Evolutionary conservation across 2,329 filamentous ascomycete genomes (phyloP), one percentile per base, ranked within the genome.

Genomic region (Tolypocladium paradoxum): DNA sequence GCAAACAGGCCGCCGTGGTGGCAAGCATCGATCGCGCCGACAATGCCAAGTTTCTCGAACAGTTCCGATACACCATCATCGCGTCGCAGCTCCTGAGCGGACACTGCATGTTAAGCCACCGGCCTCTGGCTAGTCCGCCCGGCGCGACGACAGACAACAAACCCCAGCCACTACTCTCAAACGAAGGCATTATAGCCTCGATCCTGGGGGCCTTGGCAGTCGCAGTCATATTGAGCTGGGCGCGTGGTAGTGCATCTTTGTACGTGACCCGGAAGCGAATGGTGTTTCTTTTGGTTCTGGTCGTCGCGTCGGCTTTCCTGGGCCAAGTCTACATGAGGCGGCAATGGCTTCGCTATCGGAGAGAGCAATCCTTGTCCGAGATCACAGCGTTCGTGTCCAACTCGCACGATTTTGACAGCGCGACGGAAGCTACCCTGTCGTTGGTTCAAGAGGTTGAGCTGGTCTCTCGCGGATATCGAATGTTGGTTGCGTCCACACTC

Each of bases 381-480:
- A 83, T 87, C 6, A 81, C 82, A 12, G 71, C 75, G 0, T 83
- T 95, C 58, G 83, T 93, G 47, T 76, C 81, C 48, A 84, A 83
- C 62, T 84, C 90, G 38, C 89, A 95, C 64, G 83, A 85, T 49
- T 90, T 95, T 61, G 90, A 96, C 68, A 82, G 84, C 40, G 85
- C 85, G 24, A 84, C 82, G 40, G 84, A 84, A 38, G 86, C 88
- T 34, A 87, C 88, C 2, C 75, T 96, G 53, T 83, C 87, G 37
- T 79, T 96, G 55, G 85, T 96, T 57, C 91, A 96, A 67, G 91
- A 96, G 70, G 90, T 96, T n/a, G 91, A 96, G 71, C 77, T 96
- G 34, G 90, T 96, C 29, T 95, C 91, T 33, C 83, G 91, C 60
- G 91, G 91, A 24, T 96, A 95, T 68, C 80, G 88, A 70, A 77